These are phyloP conservation scores for Boletus huronensis DNA, from an alignment of 768 basidiomycete genomes.

Conservation along the genomic window DNA sequence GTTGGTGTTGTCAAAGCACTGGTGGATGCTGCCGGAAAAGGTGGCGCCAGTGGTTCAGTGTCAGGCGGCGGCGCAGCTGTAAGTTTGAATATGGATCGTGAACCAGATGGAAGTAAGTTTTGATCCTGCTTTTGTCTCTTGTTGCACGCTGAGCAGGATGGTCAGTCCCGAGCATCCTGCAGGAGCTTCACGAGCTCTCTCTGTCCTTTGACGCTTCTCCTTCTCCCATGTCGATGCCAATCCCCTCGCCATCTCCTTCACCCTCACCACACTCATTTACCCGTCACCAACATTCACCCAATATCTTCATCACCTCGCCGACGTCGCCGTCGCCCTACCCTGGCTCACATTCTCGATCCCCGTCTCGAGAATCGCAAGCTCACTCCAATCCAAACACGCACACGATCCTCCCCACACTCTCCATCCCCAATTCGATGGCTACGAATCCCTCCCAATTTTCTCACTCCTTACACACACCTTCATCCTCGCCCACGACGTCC, in stretches of 20 bases:
- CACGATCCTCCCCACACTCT: constrained; percentile 9
- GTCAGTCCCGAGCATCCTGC: constrained; percentile 21
- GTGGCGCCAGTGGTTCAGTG: constrained; percentile 16
- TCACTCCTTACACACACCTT: constrained; percentile 24
- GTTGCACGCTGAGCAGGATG: constrained; percentile 2
- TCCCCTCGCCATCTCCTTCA: constrained; percentile 28
- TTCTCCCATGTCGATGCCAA: constrained; percentile 13
- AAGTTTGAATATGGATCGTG: constrained; percentile 5
- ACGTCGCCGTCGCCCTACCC: constrained; percentile 36
- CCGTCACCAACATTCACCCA: constrained; percentile 42
- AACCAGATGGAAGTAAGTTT: constrained; percentile 17
- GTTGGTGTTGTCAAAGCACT: constrained; percentile 54
- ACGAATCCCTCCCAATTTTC: constrained; percentile 7
- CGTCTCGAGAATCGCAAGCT: constrained; percentile 18
- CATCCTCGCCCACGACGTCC: constrained; percentile 27
- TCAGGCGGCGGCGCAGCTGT: neutral
- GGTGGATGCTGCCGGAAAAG: constrained; percentile 57
- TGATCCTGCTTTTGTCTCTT: neutral
- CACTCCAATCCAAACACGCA: constrained; percentile 8
- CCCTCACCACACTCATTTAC: constrained; percentile 21
- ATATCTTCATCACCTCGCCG: constrained; percentile 73
- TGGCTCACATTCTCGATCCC: constrained; percentile 18
- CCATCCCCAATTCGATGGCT: constrained; percentile 5
- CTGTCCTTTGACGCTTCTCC: constrained; percentile 22
- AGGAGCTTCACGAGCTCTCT: constrained; percentile 28